Evolutionary conservation across 1,139 yeast species (phyloP).

Genomic region (Pichia sp.): DNA sequence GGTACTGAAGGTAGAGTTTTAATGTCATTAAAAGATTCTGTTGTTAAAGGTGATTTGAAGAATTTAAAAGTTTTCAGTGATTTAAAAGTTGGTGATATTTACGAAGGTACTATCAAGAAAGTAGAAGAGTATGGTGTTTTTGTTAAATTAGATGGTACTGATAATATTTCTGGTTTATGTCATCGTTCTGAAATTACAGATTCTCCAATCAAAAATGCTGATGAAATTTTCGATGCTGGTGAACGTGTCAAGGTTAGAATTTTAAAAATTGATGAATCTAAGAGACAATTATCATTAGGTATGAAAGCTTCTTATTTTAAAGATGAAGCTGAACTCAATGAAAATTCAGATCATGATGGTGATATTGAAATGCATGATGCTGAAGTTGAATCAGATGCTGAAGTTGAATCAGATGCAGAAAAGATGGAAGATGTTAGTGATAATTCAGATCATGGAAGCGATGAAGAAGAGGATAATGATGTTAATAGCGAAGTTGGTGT

Average conservation of each 20-base stretch:
- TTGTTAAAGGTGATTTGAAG: conserved; percentile 62
- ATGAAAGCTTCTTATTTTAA: conserved; percentile 89
- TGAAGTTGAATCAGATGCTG: conserved; percentile 29
- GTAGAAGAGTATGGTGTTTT: conserved; percentile 91
- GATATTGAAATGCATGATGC: conserved; percentile 31
- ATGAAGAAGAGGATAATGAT: conserved; percentile 20
- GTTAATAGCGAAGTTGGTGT: conserved; percentile 21
- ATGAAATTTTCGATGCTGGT: conserved; percentile 72
- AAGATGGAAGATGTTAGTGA: conserved; percentile 23
- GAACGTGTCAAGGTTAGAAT: conserved; percentile 85
- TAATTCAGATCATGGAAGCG: conserved; percentile 26
- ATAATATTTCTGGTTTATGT: conserved; percentile 77
- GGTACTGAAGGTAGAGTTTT: conserved; percentile 61
- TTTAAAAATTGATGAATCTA: conserved; percentile 53
- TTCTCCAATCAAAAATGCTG: conserved; percentile 42
- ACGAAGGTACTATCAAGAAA: conserved; percentile 73
- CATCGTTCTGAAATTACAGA: conserved; percentile 86
- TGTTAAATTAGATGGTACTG: conserved; percentile 69
- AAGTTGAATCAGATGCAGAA: conserved; percentile 16
- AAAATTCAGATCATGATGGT: conserved; percentile 23
- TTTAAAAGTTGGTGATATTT: conserved; percentile 60
- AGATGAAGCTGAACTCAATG: conserved; percentile 26
- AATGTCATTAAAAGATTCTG: conserved; percentile 77
- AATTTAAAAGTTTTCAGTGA: conserved; percentile 57
- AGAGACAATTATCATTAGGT: conserved; percentile 77